A percentile compares a stretch with the other conserved stretches of the same genome.
phyloP scores from a whole-genome alignment of 148 eudicot species.

The Beta vulgaris region DNA sequence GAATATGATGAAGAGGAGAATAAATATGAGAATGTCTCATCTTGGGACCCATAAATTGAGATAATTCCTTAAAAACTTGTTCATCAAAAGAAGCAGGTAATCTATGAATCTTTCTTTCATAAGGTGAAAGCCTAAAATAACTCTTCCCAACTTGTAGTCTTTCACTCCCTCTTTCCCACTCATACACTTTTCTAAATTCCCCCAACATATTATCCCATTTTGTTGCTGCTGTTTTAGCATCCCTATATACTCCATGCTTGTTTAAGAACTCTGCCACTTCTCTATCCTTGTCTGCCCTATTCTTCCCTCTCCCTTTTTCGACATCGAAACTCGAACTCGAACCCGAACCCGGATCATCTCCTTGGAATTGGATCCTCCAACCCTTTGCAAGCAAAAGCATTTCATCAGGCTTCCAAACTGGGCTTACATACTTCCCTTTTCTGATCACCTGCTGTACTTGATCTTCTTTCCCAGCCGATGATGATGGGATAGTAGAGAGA shows the following conservation, averaged over 20 bases:
- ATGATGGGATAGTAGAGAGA: conserved; percentile 20
- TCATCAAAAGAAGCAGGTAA: conserved; percentile 89
- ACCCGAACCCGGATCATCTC: conserved; percentile 11
- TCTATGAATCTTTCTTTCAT: conserved; percentile 67
- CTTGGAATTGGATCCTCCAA: conserved; percentile 68
- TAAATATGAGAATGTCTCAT: conserved; percentile 44
- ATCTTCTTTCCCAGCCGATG: conserved; percentile 5
- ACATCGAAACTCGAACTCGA: neutral
- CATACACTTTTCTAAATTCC: conserved; percentile 78
- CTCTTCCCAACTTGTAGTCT: conserved; percentile 63
- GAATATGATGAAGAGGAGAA: neutral
- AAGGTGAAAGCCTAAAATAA: conserved; percentile 68
- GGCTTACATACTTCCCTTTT: conserved; percentile 82
- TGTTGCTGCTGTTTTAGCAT: conserved; percentile 81
- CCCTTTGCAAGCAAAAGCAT: conserved; percentile 75
- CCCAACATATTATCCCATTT: conserved; percentile 97
- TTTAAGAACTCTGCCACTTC: conserved; percentile 68
- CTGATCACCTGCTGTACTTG: conserved; percentile 43
- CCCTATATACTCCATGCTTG: conserved; percentile 59
- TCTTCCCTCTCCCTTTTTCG: conserved; percentile 48
- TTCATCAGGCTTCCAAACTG: conserved; percentile 88
- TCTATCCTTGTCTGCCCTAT: conserved; percentile 69
- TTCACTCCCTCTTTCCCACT: conserved; percentile 83
- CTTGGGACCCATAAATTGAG: conserved; percentile 80
- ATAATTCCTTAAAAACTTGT: conserved; percentile 74